A percentile compares a stretch with the other conserved stretches of the same genome.
These are phyloP conservation scores for Prunus fruticosa DNA, from an alignment of 306 rosid genomes.

Conservation along the genomic window DNA sequence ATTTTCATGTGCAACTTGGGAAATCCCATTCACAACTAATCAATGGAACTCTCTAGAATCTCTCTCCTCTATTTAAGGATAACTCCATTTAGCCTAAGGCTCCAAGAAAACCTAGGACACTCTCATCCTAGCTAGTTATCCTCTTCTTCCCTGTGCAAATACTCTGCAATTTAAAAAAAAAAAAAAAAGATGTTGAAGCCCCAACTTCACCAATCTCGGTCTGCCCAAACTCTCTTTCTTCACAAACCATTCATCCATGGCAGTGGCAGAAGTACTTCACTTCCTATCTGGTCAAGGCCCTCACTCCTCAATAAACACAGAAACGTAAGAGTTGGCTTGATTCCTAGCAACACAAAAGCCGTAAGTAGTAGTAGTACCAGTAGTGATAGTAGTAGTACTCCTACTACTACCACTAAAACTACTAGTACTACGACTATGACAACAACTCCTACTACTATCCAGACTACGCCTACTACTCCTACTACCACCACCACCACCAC, in stretches of 20 bases:
- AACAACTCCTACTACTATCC: not conserved
- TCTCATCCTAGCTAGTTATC: not conserved
- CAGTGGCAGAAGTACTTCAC: slow-evolving; percentile 9
- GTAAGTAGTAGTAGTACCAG: not conserved
- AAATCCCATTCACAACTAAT: not conserved
- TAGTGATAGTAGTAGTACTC: not conserved
- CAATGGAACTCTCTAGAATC: not conserved
- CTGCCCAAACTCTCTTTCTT: slow-evolving; percentile 10
- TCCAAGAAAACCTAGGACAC: not conserved
- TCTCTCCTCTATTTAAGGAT: not conserved
- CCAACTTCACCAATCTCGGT: slow-evolving; percentile 14
- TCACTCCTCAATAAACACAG: slow-evolving; percentile 5
- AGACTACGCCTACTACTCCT: not conserved
- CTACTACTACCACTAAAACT: not conserved
- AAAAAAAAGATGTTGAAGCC: slow-evolving; percentile 27
- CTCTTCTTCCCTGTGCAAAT: not conserved
- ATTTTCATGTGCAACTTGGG: not conserved
- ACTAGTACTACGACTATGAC: not conserved
- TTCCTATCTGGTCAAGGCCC: slow-evolving; percentile 22
- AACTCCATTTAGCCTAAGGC: not conserved
- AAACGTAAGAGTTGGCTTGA: not conserved
- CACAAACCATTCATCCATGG: slow-evolving; percentile 30
- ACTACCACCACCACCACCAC: not conserved
- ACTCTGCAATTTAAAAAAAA: not conserved
- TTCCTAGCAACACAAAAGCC: slow-evolving; percentile 18